Percentiles rank a stretch among this genome's conserved stretches.
These are phyloP conservation scores for Solanum lycopersicoides DNA, from an alignment of 257 asterid genomes.

Conservation along the genomic window DNA sequence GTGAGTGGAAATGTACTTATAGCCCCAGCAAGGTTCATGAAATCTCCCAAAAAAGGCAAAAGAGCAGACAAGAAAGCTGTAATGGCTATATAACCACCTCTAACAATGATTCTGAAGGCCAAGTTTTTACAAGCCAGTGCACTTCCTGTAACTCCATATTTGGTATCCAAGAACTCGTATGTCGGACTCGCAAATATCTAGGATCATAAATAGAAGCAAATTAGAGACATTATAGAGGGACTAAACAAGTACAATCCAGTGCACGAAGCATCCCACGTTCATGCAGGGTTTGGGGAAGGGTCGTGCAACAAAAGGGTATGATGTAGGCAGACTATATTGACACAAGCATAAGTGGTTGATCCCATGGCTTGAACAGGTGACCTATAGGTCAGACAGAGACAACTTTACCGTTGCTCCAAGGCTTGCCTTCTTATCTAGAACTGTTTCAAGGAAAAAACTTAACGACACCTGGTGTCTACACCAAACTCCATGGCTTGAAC, in stretches of 20 bases:
- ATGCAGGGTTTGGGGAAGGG: background rate
- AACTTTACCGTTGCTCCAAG: background rate
- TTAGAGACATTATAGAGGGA: background rate
- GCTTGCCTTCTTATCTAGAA: background rate
- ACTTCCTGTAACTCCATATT: conserved; percentile 55
- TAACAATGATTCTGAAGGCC: conserved; percentile 52
- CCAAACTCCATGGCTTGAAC: background rate
- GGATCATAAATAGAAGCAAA: background rate
- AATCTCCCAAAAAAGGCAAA: conserved; percentile 90
- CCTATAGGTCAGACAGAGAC: background rate
- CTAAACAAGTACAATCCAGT: background rate
- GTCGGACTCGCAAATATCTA: conserved; percentile 97
- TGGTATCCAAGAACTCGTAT: conserved; percentile 86
- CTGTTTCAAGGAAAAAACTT: background rate
- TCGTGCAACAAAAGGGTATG: background rate
- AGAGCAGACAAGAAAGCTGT: conserved; percentile 70
- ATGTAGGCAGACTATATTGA: background rate
- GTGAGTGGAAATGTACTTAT: conserved; percentile 90
- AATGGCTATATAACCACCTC: conserved; percentile 70
- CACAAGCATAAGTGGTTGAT: background rate
- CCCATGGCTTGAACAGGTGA: background rate
- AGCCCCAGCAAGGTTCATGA: conserved; percentile 97
- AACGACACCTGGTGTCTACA: background rate
- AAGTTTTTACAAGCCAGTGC: conserved; percentile 56
- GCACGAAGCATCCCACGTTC: background rate